A percentile compares a stretch with the other conserved stretches of the same genome.
These are phyloP conservation scores for Baudoinia panamericana DNA, from an alignment of 495 filamentous ascomycete genomes.

Conservation along the genomic window DNA sequence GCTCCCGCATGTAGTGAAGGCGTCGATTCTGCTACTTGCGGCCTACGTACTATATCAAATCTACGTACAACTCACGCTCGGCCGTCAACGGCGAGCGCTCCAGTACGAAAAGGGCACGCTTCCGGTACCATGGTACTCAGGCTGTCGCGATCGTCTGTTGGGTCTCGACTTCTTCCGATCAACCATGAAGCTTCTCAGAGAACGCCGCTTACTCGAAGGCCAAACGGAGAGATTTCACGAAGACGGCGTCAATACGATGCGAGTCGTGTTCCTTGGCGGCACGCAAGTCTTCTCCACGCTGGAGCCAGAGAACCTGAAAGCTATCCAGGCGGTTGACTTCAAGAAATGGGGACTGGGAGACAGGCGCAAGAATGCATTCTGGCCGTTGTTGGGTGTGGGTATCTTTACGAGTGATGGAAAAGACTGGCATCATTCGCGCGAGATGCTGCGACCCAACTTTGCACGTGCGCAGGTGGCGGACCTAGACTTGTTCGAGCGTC, in stretches of 20 bases:
- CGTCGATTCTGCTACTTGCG: background rate
- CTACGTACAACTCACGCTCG: conserved; percentile 5
- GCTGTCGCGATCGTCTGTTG: conserved; percentile 21
- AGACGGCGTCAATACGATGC: conserved; percentile 19
- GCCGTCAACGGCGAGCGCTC: conserved; percentile 2
- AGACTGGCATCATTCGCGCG: conserved; percentile 51
- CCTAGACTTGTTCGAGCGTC: conserved; percentile 44
- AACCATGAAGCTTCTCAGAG: conserved; percentile 20
- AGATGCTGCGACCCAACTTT: conserved; percentile 53
- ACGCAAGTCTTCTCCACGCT: conserved; percentile 33
- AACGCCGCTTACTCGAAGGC: conserved; percentile 15
- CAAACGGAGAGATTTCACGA: conserved; percentile 18
- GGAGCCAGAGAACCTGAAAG: conserved; percentile 52
- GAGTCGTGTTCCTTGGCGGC: conserved; percentile 8
- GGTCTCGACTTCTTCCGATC: conserved; percentile 23
- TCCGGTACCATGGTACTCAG: background rate
- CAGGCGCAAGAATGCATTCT: conserved; percentile 34
- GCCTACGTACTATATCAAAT: conserved; percentile 3
- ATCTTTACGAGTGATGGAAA: conserved; percentile 59
- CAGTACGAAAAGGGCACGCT: conserved; percentile 7
- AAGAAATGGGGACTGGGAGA: conserved; percentile 47
- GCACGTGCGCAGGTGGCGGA: conserved; percentile 46
- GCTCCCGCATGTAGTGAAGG: conserved; percentile 4
- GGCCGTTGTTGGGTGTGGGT: conserved; percentile 47
- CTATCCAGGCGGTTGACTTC: conserved; percentile 46